These are phyloP conservation scores for Ensete ventricosum DNA, from an alignment of 176 grass and related monocot species.

Conservation along the genomic window DNA sequence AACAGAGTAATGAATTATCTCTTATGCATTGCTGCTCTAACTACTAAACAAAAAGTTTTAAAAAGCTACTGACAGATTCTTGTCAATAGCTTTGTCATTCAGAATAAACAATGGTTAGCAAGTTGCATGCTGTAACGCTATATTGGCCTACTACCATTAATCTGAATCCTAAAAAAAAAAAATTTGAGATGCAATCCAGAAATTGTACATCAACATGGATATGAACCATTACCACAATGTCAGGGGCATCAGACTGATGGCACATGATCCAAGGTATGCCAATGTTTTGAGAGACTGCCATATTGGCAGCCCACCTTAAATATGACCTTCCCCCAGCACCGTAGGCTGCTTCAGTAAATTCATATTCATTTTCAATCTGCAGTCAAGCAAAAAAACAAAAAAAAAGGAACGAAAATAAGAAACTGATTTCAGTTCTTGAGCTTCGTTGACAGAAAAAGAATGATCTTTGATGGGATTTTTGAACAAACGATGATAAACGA, in stretches of 20 bases:
- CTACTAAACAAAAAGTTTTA: too few relatives aligned
- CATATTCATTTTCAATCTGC: constrained; percentile 96
- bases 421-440: background rate
- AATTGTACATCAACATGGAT: background rate
- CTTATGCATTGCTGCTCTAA: too few relatives aligned
- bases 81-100: background rate
- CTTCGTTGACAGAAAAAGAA: background rate
- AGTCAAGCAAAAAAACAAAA: background rate
- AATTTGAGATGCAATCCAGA: background rate
- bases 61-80: too few relatives aligned
- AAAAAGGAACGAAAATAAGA: background rate
- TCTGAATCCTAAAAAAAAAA: background rate
- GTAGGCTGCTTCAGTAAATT: constrained; percentile 37
- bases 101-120: background rate
- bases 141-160: background rate
- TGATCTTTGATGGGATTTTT: background rate
- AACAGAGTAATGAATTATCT: too few relatives aligned
- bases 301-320: constrained; percentile 78
- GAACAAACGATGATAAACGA: background rate
- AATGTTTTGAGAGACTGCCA: constrained; percentile 74
- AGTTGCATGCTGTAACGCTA: background rate
- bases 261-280: constrained; percentile 97
- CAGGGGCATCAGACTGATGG: constrained; percentile 72
- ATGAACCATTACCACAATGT: constrained; percentile 56
- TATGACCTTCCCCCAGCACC: constrained; percentile 63